phyloP scores from a whole-genome alignment of 768 basidiomycete species.

The Calocybe cyanea region DNA sequence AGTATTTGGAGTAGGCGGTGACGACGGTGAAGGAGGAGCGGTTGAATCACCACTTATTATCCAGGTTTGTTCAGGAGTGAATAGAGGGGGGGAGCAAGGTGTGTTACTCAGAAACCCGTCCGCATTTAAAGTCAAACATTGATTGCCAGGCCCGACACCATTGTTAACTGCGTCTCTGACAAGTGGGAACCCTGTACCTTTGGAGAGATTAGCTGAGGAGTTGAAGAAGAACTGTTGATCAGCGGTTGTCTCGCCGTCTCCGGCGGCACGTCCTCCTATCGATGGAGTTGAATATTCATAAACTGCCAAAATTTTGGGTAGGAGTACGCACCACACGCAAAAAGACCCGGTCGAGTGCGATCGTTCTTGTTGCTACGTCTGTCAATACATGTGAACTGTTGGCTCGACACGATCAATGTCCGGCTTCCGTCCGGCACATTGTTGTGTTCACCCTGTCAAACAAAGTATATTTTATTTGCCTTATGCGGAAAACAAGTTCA shows the following conservation, averaged over 20 bases:
- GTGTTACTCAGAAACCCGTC: conserved; percentile 25
- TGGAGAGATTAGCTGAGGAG: conserved; percentile 14
- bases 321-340: conserved; percentile 18
- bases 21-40: background rate
- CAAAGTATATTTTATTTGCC: background rate
- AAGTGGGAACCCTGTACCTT: conserved; percentile 17
- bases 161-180: conserved; percentile 20
- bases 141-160: conserved; percentile 22
- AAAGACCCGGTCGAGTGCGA: conserved; percentile 23
- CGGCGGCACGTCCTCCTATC: conserved; percentile 23
- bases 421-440: conserved; percentile 20
- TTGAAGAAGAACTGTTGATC: conserved; percentile 26
- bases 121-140: conserved; percentile 19
- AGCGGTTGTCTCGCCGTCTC: conserved; percentile 23
- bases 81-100: conserved; percentile 22
- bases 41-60: conserved; percentile 10
- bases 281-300: background rate
- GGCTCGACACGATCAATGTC: conserved; percentile 27
- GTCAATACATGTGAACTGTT: conserved; percentile 25
- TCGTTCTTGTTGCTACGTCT: conserved; percentile 23
- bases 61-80: conserved; percentile 25
- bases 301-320: background rate
- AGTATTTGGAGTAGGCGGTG: background rate
- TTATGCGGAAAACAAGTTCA: background rate
- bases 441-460: conserved; percentile 24